Evolutionary conservation across 352 stramenopile genomes (phyloP).

Genomic region (Phytophthora pistaciae): DNA sequence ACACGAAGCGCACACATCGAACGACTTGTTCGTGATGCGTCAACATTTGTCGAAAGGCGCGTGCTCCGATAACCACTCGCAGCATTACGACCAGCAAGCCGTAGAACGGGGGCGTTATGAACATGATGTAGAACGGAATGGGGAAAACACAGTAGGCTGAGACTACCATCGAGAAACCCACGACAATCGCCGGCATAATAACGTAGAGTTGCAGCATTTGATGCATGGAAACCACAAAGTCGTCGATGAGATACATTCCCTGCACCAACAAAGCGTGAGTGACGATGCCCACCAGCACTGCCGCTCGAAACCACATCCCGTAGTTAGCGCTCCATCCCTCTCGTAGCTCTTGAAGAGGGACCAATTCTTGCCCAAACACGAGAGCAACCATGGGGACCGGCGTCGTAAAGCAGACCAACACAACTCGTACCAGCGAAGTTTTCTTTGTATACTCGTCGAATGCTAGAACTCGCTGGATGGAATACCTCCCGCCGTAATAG

Average conservation of each 20-base stretch:
- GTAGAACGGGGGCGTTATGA: slow-evolving; percentile 4
- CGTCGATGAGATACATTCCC: slow-evolving; percentile 10
- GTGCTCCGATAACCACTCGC: slow-evolving; percentile 3
- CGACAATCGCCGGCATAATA: not conserved
- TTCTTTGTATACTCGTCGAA: slow-evolving; percentile 15
- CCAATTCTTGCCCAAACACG: slow-evolving; percentile 4
- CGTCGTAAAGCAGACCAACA: slow-evolving; percentile 9
- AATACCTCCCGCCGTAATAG: slow-evolving; percentile 20
- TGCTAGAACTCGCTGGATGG: slow-evolving; percentile 13
- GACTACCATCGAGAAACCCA: not conserved
- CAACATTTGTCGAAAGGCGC: slow-evolving; percentile 11
- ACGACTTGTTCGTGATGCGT: not conserved
- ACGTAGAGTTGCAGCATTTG: slow-evolving; percentile 4
- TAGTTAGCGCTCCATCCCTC: slow-evolving; percentile 21
- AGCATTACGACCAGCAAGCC: slow-evolving; percentile 10
- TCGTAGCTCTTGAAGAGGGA: slow-evolving; percentile 9
- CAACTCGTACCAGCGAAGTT: slow-evolving; percentile 5
- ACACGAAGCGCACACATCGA: slow-evolving; percentile 17
- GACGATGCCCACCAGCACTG: slow-evolving; percentile 7
- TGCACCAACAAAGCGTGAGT: slow-evolving; percentile 5
- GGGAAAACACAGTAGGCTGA: slow-evolving; percentile 4
- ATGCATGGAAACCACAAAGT: not conserved
- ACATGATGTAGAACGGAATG: slow-evolving; percentile 15
- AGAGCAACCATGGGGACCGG: slow-evolving; percentile 13
- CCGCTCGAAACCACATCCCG: slow-evolving; percentile 18